Evolutionary conservation across 345 rosid species (phyloP).

Genomic region (Passiflora organensis): DNA sequence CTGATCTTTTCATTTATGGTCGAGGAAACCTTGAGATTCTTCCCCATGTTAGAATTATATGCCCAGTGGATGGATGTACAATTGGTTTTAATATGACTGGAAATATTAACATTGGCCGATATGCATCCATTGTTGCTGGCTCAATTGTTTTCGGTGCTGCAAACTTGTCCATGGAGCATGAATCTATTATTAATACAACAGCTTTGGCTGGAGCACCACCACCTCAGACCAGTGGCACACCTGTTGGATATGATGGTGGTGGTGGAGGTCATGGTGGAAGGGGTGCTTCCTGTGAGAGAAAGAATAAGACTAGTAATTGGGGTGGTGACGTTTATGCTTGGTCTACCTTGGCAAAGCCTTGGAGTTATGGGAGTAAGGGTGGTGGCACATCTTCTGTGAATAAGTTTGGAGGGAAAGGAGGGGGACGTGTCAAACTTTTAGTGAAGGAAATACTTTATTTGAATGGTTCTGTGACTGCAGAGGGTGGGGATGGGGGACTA

Average conservation of each 20-base stretch:
- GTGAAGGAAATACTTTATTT: conserved; percentile 55
- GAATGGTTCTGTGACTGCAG: conserved; percentile 74
- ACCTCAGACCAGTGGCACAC: conserved; percentile 94
- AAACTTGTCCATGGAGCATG: conserved; percentile 52
- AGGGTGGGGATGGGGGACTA: conserved; percentile 78
- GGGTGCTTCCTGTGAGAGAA: conserved; percentile 81
- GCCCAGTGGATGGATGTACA: conserved; percentile 64
- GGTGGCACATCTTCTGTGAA: conserved; percentile 45
- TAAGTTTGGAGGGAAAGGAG: conserved; percentile 74
- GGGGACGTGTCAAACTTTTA: conserved; percentile 70
- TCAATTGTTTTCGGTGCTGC: conserved; percentile 56
- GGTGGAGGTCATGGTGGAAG: conserved; percentile 99
- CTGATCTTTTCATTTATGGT: conserved; percentile 60
- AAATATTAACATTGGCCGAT: conserved; percentile 58
- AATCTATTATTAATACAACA: conserved; percentile 69
- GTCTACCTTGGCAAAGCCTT: conserved; percentile 75
- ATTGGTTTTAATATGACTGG: conserved; percentile 72
- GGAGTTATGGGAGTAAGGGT: conserved; percentile 96
- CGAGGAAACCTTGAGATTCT: conserved; percentile 71
- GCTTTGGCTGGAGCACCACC: conserved; percentile 83
- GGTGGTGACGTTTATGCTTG: conserved; percentile 97
- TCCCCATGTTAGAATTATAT: conserved; percentile 56
- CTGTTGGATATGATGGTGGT: conserved; percentile 71
- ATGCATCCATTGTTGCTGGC: conserved; percentile 63
- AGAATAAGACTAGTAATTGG: conserved; percentile 59